Percentiles rank a stretch among this genome's conserved stretches.
phyloP scores from a whole-genome alignment of 2,329 filamentous ascomycete species.

The Nigrospora oryzae region DNA sequence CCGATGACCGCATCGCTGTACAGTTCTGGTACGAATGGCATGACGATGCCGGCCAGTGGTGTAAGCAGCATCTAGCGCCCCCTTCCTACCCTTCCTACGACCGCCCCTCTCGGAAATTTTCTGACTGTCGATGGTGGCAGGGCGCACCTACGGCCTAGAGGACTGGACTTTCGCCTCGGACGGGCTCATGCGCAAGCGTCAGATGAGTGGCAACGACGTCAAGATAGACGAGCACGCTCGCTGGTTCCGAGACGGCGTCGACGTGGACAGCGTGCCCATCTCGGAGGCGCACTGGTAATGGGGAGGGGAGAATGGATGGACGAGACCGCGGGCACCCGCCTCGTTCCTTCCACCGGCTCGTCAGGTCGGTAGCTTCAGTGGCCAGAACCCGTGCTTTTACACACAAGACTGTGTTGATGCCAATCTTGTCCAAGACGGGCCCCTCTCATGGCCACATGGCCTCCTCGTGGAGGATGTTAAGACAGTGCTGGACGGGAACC shows the following conservation, averaged over 20 bases:
- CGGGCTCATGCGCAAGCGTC: slow-evolving; percentile 63
- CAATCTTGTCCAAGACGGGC: no score
- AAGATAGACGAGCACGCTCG: slow-evolving; percentile 52
- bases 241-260: slow-evolving; percentile 62
- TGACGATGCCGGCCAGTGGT: slow-evolving; percentile 66
- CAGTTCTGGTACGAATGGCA: slow-evolving; percentile 88
- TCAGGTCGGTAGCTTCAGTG: no score
- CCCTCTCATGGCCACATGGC: no score
- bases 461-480: no score
- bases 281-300: slow-evolving; percentile 60
- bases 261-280: slow-evolving; percentile 61
- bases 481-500: no score
- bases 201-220: slow-evolving; percentile 71
- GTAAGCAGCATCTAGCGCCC: slow-evolving; percentile 15
- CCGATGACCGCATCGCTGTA: slow-evolving; percentile 63
- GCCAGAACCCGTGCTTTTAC: no score
- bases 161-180: slow-evolving; percentile 69
- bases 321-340: no score
- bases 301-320: neutral
- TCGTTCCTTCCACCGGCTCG: no score
- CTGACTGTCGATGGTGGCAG: no score
- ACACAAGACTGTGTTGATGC: no score
- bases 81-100: no score
- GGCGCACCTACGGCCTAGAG: slow-evolving; percentile 74
- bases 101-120: no score